Evolutionary conservation across 2,329 filamentous ascomycete species (phyloP), one percentile per base, ranked within the genome.

Genomic region (Atkinsonella texensis): DNA sequence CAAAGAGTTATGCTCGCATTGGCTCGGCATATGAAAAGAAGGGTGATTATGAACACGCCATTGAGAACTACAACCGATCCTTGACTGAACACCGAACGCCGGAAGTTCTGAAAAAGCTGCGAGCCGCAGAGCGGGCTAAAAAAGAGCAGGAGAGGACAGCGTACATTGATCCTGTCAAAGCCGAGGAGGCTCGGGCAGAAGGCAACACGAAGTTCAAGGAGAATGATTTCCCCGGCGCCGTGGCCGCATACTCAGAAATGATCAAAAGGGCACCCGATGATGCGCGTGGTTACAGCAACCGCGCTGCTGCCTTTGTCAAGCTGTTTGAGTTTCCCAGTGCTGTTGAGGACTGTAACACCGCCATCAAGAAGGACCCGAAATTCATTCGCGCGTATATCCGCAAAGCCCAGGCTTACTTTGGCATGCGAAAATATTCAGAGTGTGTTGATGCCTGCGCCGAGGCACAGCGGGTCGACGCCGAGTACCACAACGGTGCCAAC

Each of bases 191-290:
- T 13, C 89, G 93, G 59, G 88, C 95, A 68, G 83, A 94, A 54
- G 93, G 93, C 44, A 96, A 96, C 72, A 81, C 87, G 69, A 95
- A 94, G 71, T 98, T 98, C 80, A 97, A 97, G 77, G 89, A 89
- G 62, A 84, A 80, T 33, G 90, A 98, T 70, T 97, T 90, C 87
- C 91, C 93, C 11, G 93, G 81, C 50, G 93, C 93, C 10, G 90
- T 98, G 31, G 89, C 89, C 44, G 89, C 91, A 1, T 98, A 98
- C 74, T 81, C 77, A 1, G 93, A 98, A 74, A 96, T 97, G 90
- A 86, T 86, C 70, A 96, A 96, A 79, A 89, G 93, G 53, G 85
- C 89, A 0, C 93, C 94, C 6, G 79, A 94, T 0, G 93, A 98
- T 65, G 85, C 93, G 41, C 84, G 94, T 60, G 91, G 93, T 43